Percentiles rank a stretch among this genome's conserved stretches.
Conservation (phyloP, 2,329 filamentous ascomycete species). For the Cercospora sp. region DNA sequence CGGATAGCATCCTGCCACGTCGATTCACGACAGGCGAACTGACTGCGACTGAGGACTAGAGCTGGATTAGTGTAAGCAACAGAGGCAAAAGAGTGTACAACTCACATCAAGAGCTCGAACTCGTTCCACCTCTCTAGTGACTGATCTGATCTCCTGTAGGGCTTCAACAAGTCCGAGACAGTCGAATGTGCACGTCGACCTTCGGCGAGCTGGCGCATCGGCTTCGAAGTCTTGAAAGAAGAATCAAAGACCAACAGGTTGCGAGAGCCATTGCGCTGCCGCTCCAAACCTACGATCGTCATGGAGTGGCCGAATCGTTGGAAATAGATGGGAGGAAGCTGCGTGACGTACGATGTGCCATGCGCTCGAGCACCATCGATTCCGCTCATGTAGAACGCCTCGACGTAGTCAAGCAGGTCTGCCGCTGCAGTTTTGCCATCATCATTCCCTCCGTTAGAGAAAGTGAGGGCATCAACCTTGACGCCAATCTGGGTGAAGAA, state of each 20-base stretch:
- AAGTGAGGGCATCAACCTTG: constrained; percentile 54
- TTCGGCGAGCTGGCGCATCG: constrained; percentile 61
- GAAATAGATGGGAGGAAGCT: constrained; percentile 81
- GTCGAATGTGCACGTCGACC: constrained; percentile 41
- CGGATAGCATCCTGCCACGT: neutral
- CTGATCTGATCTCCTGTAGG: constrained; percentile 68
- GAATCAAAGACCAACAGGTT: constrained; percentile 88
- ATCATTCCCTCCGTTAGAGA: constrained; percentile 38
- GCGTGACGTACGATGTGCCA: constrained; percentile 68
- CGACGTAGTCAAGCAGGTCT: constrained; percentile 65
- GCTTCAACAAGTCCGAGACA: constrained; percentile 59
- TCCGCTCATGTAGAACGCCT: constrained; percentile 69
- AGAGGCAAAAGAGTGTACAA: constrained; percentile 13
- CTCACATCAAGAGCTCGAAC: constrained; percentile 62
- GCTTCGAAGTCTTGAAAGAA: constrained; percentile 68
- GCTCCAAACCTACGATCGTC: constrained; percentile 84
- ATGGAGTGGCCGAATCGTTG: constrained; percentile 89
- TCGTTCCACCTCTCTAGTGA: constrained; percentile 71
- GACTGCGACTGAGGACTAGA: neutral
- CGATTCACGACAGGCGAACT: neutral
- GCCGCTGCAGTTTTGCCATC: constrained; percentile 52
- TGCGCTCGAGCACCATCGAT: constrained; percentile 49
- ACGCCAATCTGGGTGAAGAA: constrained; percentile 68
- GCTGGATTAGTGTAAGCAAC: neutral
- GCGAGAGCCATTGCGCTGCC: constrained; percentile 60